A percentile compares a stretch with the other conserved stretches of the same genome.
Evolutionary conservation across 2,329 filamentous ascomycete genomes (phyloP).

Genomic region (Arthrobotrys sphaeroides): DNA sequence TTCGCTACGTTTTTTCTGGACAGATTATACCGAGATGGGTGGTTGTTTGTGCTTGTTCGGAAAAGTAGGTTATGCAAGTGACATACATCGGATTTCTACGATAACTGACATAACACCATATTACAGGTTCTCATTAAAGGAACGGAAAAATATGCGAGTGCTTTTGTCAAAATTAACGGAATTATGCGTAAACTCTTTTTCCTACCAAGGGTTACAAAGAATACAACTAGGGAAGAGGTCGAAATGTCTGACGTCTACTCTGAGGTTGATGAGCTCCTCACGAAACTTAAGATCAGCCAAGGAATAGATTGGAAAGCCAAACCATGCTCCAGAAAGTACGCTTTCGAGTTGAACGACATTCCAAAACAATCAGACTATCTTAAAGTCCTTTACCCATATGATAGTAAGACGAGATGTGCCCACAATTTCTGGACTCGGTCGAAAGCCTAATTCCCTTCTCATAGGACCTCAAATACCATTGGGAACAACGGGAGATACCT

Average conservation of each 20-base stretch:
- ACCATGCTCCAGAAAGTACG: conserved; percentile 86
- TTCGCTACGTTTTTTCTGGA: conserved; percentile 94
- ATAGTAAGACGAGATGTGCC: conserved; percentile 65
- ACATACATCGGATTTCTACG: too few relatives aligned
- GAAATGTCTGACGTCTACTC: conserved; percentile 88
- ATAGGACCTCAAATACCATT: conserved; percentile 74
- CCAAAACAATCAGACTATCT: conserved; percentile 91
- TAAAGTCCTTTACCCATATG: conserved; percentile 95
- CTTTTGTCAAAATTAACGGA: conserved; percentile 95
- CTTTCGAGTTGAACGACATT: conserved; percentile 87
- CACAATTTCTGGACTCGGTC: too few relatives aligned
- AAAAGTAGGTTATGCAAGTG: conserved; percentile 68
- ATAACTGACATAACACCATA: background rate
- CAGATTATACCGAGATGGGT: conserved; percentile 91
- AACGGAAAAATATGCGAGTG: conserved; percentile 81
- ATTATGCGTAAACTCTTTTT: conserved; percentile 93
- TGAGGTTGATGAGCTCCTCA: conserved; percentile 90
- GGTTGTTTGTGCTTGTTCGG: conserved; percentile 93
- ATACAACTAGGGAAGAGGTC: conserved; percentile 74
- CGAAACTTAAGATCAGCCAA: conserved; percentile 76
- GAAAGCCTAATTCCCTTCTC: background rate
- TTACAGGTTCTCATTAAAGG: conserved; percentile 67
- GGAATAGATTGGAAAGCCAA: conserved; percentile 86
- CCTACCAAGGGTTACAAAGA: conserved; percentile 76
- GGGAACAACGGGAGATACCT: conserved; percentile 81